Evolutionary conservation across 2,329 filamentous ascomycete species (phyloP).

Genomic region (Neonectria faginata): DNA sequence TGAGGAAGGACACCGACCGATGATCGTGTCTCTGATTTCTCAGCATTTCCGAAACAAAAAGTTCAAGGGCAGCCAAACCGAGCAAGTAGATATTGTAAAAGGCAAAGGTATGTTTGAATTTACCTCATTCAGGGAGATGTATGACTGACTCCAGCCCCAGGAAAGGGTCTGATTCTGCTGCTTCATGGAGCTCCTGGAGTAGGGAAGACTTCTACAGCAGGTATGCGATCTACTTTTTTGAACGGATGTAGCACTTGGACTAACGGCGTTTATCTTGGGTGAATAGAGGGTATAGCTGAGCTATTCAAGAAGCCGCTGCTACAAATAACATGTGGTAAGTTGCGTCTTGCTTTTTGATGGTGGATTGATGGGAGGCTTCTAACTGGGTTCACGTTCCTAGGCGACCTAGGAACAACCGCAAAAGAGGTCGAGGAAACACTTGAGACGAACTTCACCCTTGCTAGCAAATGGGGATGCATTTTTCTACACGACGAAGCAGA

Average conservation of each 20-base stretch:
- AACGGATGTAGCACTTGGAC: too few relatives aligned
- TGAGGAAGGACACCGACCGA: conserved; percentile 39
- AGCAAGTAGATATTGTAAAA: conserved; percentile 46
- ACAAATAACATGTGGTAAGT: conserved; percentile 27
- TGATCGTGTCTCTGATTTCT: conserved; percentile 47
- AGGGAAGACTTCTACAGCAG: conserved; percentile 11
- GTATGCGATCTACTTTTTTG: not conserved
- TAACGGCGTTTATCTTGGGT: too few relatives aligned
- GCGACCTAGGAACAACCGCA: conserved; percentile 5
- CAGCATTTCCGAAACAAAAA: conserved; percentile 49
- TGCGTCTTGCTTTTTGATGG: too few relatives aligned
- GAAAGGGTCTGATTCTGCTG: conserved; percentile 7
- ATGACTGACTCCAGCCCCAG: not conserved
- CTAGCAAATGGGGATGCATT: conserved; percentile 25
- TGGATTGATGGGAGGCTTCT: not conserved
- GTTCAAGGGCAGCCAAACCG: conserved; percentile 15
- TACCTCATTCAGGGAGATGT: not conserved
- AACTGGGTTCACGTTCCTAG: not conserved
- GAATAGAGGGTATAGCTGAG: conserved; percentile 27
- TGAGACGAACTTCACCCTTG: conserved; percentile 19
- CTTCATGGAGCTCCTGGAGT: conserved; percentile 13
- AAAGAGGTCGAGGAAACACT: conserved; percentile 11
- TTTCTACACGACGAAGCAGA: conserved; percentile 2
- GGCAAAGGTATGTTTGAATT: conserved; percentile 47
- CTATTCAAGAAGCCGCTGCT: conserved; percentile 23